Conservation (phyloP, 2,329 filamentous ascomycete species). For the Talaromyces sp. region DNA sequence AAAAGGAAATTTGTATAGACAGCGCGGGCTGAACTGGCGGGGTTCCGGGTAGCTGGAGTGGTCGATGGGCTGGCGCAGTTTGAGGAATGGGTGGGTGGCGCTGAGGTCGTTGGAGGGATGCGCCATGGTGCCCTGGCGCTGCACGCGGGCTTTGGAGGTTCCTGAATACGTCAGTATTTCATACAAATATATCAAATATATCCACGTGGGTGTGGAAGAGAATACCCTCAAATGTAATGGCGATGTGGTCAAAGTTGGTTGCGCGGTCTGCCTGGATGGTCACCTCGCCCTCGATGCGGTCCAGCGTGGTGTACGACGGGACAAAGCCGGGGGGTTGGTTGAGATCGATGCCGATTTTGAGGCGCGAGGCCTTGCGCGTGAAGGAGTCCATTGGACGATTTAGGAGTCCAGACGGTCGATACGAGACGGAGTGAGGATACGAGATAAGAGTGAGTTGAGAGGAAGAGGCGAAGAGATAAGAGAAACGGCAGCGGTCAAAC, state of each 20-base stretch:
- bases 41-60: slow-evolving; percentile 50
- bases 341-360: slow-evolving; percentile 27
- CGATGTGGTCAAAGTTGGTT: slow-evolving; percentile 53
- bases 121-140: slow-evolving; percentile 48
- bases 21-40: slow-evolving; percentile 50
- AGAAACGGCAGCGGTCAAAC: no score
- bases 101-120: slow-evolving; percentile 51
- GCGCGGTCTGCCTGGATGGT: slow-evolving; percentile 47
- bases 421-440: no score
- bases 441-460: no score
- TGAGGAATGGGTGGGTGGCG: slow-evolving; percentile 57
- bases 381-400: slow-evolving; percentile 19
- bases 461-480: no score
- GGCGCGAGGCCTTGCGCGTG: slow-evolving; percentile 20
- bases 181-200: neutral
- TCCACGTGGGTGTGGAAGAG: neutral
- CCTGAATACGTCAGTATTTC: slow-evolving; percentile 28
- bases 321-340: slow-evolving; percentile 30
- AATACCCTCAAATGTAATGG: slow-evolving; percentile 55
- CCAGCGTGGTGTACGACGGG: slow-evolving; percentile 52
- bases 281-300: slow-evolving; percentile 52
- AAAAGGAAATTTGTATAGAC: slow-evolving; percentile 57
- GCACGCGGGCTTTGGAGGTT: slow-evolving; percentile 48
- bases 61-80: slow-evolving; percentile 56
- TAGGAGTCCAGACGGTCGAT: no score